A percentile compares a stretch with the other conserved stretches of the same genome.
phyloP scores from a whole-genome alignment of 129 eudicot genomes.

The Flaveria brownii region DNA sequence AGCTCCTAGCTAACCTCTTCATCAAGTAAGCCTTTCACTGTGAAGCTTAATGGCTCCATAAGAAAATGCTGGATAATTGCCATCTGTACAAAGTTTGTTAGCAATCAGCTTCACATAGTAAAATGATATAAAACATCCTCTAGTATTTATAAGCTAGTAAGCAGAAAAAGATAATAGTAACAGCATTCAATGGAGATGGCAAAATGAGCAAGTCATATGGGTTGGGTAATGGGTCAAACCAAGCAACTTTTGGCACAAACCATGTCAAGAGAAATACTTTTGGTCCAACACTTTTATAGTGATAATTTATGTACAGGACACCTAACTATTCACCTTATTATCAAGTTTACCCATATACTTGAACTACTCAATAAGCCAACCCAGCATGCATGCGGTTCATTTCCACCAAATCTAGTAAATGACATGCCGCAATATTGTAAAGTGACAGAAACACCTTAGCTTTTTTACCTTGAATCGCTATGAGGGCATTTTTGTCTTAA shows the following conservation, averaged over 20 bases:
- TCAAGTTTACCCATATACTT: background rate
- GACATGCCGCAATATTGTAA: background rate
- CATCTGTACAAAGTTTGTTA: constrained; percentile 48
- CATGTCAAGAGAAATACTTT: background rate
- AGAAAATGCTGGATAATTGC: constrained; percentile 68
- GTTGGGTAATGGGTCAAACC: constrained; percentile 12
- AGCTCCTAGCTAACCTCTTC: constrained; percentile 43
- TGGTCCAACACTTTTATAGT: background rate
- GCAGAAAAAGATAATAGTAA: background rate
- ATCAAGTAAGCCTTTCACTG: constrained; percentile 44
- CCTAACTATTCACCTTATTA: background rate
- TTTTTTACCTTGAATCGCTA: background rate
- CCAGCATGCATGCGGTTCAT: background rate
- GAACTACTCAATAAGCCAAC: background rate
- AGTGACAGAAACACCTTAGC: background rate
- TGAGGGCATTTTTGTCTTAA: background rate
- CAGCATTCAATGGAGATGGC: background rate
- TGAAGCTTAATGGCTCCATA: constrained; percentile 69
- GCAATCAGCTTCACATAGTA: background rate
- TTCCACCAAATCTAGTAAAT: background rate
- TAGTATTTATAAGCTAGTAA: constrained; percentile 12
- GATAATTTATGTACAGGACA: background rate
- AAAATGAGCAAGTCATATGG: background rate
- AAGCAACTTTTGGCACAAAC: background rate
- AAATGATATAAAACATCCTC: constrained; percentile 8